Base-by-base conservation (phyloP, 2,329 filamentous ascomycete genomes). In the Penicillium sp. region DNA sequence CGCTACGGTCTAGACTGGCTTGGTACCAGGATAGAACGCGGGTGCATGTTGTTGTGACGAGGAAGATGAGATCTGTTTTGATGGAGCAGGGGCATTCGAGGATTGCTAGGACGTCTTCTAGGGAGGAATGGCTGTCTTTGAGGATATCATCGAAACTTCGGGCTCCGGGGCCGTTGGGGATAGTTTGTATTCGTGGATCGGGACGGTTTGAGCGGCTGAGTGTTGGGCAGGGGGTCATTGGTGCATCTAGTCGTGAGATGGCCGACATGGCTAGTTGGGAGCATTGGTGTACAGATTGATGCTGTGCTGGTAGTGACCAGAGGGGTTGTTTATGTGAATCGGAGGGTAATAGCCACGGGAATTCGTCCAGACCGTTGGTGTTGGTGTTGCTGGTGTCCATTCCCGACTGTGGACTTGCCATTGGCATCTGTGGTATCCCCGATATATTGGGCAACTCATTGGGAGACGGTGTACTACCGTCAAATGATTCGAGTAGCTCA, bases 11-110 rank as follows among this genome's bases (percentile, higher is more conserved):
- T 22, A 56, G 54, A 56, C 54, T 56, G 8, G 54, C 54, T 37
- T 56, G 54, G 54, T 56, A 56, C 54, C 54, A 56, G n/a, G 54
- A 56, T n/a, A 56, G 54, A 12, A 56, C 54, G 26, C 54, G 54
- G 17, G 54, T 56, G 40, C 54, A 56, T 13, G 54, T 45, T 10
- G 54, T 56, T 7, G 54, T 56, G 15, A 56, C 30, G 24, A 56
- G 54, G 40, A 56, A 56, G 26, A 56, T 45, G 15, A 56, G 54
- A 24, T 56, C 54, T 28, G 45, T 56, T 30, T 56, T 56, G 26
- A 33, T 33, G 19, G 54, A 45, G 54, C 54, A 56, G 37, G 54
- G 54, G 33, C 54, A 56, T 42, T 30, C 54, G 17, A 56, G 40
- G n/a, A 56, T 56, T 33, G 54, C 45, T 35, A 56, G 42, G 17